These are phyloP conservation scores for Nitzschia palea DNA, from an alignment of 108 stramenopile species.

Conservation along the genomic window DNA sequence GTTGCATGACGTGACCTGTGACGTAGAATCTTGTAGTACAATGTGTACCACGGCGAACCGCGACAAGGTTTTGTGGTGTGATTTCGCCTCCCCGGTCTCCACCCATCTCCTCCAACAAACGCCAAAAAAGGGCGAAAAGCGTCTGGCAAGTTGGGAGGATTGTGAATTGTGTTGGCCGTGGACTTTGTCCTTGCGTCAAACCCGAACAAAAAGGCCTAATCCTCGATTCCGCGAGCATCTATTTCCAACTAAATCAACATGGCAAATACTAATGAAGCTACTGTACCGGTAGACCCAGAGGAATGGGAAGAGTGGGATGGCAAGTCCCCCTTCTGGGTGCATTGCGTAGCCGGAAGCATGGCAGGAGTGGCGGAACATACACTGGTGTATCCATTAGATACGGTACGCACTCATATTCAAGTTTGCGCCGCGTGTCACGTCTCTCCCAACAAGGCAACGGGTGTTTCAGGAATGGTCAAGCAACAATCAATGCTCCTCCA, in stretches of 20 bases:
- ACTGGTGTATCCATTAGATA: slow-evolving; percentile 94
- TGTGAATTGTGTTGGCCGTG: too few relatives aligned
- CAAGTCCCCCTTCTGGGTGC: slow-evolving; percentile 80
- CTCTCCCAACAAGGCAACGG: not conserved
- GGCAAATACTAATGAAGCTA: not conserved
- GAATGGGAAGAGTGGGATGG: slow-evolving; percentile 99
- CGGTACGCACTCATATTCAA: slow-evolving; percentile 97
- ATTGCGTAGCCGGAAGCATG: slow-evolving; percentile 94
- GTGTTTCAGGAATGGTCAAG: not conserved
- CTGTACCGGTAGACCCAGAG: slow-evolving; percentile 24
- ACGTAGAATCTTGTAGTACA: too few relatives aligned
- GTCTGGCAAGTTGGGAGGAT: too few relatives aligned
- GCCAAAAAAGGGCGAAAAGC: too few relatives aligned
- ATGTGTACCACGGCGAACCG: too few relatives aligned
- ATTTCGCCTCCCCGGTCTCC: too few relatives aligned
- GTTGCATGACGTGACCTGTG: too few relatives aligned
- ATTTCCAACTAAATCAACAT: slow-evolving; percentile 9
- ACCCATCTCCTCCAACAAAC: too few relatives aligned
- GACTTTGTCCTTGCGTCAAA: too few relatives aligned
- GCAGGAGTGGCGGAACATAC: slow-evolving; percentile 96
- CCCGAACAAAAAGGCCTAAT: too few relatives aligned
- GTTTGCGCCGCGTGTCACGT: slow-evolving; percentile 59
- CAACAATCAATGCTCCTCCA: slow-evolving; percentile 1
- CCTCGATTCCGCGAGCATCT: too few relatives aligned
- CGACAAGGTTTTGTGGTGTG: too few relatives aligned